Evolutionary conservation across 83 land plant species (phyloP).

Genomic region (Larix sibirica): DNA sequence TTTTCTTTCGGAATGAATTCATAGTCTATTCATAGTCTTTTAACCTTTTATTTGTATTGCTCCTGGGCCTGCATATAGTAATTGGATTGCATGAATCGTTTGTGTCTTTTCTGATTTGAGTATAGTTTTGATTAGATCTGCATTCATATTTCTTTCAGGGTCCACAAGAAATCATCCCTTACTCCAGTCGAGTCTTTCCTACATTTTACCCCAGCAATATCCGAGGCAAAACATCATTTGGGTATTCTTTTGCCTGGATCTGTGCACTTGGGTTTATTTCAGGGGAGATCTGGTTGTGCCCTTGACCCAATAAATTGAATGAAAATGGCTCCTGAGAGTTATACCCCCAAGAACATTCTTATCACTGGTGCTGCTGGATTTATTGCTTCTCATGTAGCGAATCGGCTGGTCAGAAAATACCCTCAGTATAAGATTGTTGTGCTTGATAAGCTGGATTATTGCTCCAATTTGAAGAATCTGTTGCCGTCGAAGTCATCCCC

Average conservation of each 20-base stretch:
- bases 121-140: no score
- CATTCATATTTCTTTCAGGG: no score
- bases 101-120: no score
- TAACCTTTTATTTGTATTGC: no score
- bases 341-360: constrained; percentile 64
- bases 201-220: no score
- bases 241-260: background rate
- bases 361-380: constrained; percentile 80
- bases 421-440: constrained; percentile 74
- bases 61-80: no score
- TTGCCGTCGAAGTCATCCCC: constrained; percentile 48
- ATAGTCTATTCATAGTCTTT: no score
- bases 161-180: no score
- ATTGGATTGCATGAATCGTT: no score
- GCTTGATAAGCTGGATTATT: constrained; percentile 81
- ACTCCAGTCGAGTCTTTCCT: no score
- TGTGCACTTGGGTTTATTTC: background rate
- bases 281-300: background rate
- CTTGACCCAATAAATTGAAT: background rate
- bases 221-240: no score
- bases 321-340: constrained; percentile 13
- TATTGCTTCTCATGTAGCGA: constrained; percentile 67
- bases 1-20: no score
- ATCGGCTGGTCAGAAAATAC: constrained; percentile 52
- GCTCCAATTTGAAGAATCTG: constrained; percentile 68